Conservation (phyloP, 768 basidiomycete species). For the Mycena filopes region DNA sequence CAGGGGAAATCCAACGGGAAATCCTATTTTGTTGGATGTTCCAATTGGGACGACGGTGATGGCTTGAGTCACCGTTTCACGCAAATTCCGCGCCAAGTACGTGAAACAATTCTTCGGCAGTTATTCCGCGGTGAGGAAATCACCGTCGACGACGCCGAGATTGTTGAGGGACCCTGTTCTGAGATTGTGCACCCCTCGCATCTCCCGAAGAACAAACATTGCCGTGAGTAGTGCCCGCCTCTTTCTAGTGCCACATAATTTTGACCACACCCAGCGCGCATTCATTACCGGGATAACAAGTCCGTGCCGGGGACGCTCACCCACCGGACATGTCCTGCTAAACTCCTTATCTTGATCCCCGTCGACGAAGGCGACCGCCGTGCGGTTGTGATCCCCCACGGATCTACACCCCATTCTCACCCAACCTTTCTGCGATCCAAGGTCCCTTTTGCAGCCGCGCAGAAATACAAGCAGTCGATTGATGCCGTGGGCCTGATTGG, state of each 20-base stretch:
- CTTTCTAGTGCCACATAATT: too few relatives aligned
- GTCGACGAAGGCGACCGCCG: background rate
- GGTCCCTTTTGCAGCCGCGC: background rate
- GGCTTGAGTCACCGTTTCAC: conserved; percentile 6
- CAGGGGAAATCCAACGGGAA: background rate
- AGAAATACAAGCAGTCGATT: background rate
- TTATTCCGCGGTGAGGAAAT: background rate
- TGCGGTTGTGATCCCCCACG: background rate
- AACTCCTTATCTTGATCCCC: background rate
- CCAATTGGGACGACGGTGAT: background rate
- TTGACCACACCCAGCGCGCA: too few relatives aligned
- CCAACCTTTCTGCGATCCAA: background rate
- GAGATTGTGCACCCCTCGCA: background rate
- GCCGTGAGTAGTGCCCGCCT: too few relatives aligned
- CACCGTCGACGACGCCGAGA: background rate
- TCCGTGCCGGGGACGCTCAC: background rate
- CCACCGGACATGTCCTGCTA: background rate
- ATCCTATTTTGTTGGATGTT: background rate
- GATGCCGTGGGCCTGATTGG: background rate
- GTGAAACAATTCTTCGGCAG: background rate
- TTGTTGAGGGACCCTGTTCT: background rate
- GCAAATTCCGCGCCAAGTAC: background rate
- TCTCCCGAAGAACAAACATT: background rate
- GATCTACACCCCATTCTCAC: background rate
- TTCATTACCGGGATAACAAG: background rate